Conservation (phyloP, 2,329 filamentous ascomycete species). For the Cadophora sp. region DNA sequence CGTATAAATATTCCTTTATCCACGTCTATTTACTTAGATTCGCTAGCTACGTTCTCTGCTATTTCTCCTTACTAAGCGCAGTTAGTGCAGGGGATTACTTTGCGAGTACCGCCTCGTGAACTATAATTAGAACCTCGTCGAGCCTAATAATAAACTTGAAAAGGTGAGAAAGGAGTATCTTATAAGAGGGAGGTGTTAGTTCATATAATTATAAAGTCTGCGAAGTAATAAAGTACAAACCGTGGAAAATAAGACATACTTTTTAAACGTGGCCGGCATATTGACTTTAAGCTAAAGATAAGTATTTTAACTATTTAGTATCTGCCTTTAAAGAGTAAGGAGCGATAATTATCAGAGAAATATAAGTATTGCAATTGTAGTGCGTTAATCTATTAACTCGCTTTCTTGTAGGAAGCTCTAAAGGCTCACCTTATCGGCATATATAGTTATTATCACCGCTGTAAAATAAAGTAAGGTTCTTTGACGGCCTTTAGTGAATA, state of each 20-base stretch:
- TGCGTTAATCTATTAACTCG: constrained; percentile 13
- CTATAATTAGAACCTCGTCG: constrained; percentile 29
- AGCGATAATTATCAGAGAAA: constrained; percentile 21
- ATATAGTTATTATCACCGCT: constrained; percentile 9
- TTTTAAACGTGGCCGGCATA: constrained; percentile 23
- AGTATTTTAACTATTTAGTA: constrained; percentile 23
- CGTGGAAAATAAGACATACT: constrained; percentile 20
- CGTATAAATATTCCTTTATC: constrained; percentile 28
- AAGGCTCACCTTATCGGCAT: constrained; percentile 16
- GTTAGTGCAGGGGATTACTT: constrained; percentile 27
- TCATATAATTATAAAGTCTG: constrained; percentile 21
- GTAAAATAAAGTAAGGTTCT: too few relatives aligned
- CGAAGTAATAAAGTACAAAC: constrained; percentile 11
- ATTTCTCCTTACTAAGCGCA: constrained; percentile 26
- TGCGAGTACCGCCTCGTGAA: constrained; percentile 28
- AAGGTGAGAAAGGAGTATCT: constrained; percentile 28
- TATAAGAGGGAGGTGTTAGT: constrained; percentile 24
- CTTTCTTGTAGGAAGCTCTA: constrained; percentile 11
- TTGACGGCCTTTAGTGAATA: too few relatives aligned
- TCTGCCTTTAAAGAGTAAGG: constrained; percentile 21
- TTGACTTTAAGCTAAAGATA: constrained; percentile 24
- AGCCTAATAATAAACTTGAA: constrained; percentile 30
- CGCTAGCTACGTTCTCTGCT: constrained; percentile 26
- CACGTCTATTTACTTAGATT: constrained; percentile 26
- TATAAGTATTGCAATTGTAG: constrained; percentile 19